Evolutionary conservation across 2,329 filamentous ascomycete species (phyloP), one percentile per base, ranked within the genome.

Genomic region (Bipolaris victoriae): DNA sequence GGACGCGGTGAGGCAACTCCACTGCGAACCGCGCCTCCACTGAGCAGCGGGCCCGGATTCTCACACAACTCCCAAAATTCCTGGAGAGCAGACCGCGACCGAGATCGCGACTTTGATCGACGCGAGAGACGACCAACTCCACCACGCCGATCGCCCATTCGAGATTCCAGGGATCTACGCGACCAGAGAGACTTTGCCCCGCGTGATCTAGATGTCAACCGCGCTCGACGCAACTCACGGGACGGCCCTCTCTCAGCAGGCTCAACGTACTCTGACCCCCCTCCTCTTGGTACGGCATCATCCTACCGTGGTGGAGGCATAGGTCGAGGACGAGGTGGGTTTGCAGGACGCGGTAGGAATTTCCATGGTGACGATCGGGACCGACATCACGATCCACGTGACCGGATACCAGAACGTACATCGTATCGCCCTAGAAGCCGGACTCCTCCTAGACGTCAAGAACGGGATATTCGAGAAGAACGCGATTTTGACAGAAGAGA

Each of bases 231-330:
- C 45, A 87, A 84, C 15, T 91, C 89, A 7, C 83, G 90, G 67
- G 90, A 93, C 67, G 90, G 89, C 0, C 89, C 90, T 10, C 83
- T 87, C 20, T 90, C 89, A 1, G 88, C 88, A 16, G 88, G 88
- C 4, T 91, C 90, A 3, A 86, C 86, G 9, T 87, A 86, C 20
- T 90, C 89, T 0, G 90, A 92, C 29, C 63, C 65, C 60, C 83
- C 85, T 11, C 81, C 84, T 1, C 88, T 88, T 55, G 83, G 81
- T 16, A 75, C 80, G 7, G 80, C 81, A 9, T 81, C 83, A 7
- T 82, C 83, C 52, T 77, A 79, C 56, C 75, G 77, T 18, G 84
- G 87, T 18, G 82, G 83, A 29, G 84, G 84, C 5, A 84, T 85
- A 57, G 73, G 68, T 16, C 66, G 76, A 39, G 80, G 78, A 5